These are phyloP conservation scores for Carallia pectinifolia DNA, from an alignment of 345 rosid species.

Conservation along the genomic window DNA sequence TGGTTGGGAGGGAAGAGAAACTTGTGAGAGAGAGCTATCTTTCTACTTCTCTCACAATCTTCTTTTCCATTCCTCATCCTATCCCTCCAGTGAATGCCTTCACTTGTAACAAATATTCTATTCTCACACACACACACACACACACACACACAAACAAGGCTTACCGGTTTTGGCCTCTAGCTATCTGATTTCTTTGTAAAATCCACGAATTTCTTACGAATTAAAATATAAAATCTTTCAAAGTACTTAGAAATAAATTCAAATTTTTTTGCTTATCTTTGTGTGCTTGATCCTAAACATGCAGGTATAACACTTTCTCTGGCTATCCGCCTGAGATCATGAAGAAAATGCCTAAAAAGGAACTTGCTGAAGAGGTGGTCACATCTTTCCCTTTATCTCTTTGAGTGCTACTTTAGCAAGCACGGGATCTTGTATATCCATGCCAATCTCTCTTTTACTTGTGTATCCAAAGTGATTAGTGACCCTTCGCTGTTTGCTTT, in stretches of 20 bases:
- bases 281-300: constrained; percentile 5
- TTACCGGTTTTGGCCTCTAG: not conserved
- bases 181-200: not conserved
- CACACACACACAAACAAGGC: too few species aligned
- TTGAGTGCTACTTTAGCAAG: constrained; percentile 3
- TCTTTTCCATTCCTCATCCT: too few species aligned
- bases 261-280: not conserved
- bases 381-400: not conserved
- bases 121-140: not conserved
- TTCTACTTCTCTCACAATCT: too few species aligned
- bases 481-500: not conserved
- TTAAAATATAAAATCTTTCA: too few species aligned
- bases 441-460: not conserved
- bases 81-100: too few species aligned
- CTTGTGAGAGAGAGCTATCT: too few species aligned
- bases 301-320: constrained; percentile 89
- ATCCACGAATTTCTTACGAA: not conserved
- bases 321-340: constrained; percentile 95
- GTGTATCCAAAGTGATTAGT: not conserved
- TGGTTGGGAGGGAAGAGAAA: too few species aligned
- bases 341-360: constrained; percentile 92
- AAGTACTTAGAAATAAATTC: not conserved
- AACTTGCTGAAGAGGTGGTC: constrained; percentile 92
- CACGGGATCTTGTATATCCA: not conserved
- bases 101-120: too few species aligned